Percentiles rank a stretch among this genome's conserved stretches.
These are phyloP conservation scores for Cairneyella variabilis DNA, from an alignment of 495 filamentous ascomycete genomes.

Conservation along the genomic window DNA sequence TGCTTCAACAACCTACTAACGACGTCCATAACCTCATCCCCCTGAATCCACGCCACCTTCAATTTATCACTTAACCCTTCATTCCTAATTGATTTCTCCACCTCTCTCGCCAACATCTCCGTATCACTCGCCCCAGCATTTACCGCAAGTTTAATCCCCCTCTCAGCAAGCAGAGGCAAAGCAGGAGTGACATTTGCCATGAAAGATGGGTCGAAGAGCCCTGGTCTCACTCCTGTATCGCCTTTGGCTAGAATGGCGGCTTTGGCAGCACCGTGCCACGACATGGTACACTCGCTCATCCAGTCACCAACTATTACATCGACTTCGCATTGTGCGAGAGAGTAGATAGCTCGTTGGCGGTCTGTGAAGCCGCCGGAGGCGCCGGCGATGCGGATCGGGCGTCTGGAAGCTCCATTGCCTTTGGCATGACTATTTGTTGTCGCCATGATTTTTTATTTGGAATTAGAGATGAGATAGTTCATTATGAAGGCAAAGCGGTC, in stretches of 20 bases:
- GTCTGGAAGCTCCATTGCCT: not conserved
- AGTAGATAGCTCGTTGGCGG: constrained; percentile 28
- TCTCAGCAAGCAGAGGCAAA: constrained; percentile 42
- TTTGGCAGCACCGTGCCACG: constrained; percentile 39
- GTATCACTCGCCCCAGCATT: constrained; percentile 55
- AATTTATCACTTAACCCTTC: no score
- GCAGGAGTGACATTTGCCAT: constrained; percentile 51
- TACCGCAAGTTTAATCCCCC: constrained; percentile 51
- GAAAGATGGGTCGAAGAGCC: constrained; percentile 47
- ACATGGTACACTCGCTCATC: constrained; percentile 58
- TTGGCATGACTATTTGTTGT: not conserved
- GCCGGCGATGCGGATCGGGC: constrained; percentile 29
- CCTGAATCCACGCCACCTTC: constrained; percentile 43
- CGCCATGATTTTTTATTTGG: not conserved
- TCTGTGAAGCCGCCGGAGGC: constrained; percentile 32
- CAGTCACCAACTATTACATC: constrained; percentile 59
- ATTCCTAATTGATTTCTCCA: no score
- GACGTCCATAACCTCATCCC: constrained; percentile 31
- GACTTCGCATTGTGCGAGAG: constrained; percentile 32
- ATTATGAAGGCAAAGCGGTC: not conserved
- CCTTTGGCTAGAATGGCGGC: constrained; percentile 29
- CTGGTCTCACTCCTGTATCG: constrained; percentile 34
- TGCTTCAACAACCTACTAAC: constrained; percentile 5
- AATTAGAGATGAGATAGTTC: not conserved
- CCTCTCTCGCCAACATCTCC: constrained; percentile 39